Evolutionary conservation across 371 early-diverging fungal species (phyloP), one percentile per base, ranked within the genome.

Genomic region (Rhizopus sp.): DNA sequence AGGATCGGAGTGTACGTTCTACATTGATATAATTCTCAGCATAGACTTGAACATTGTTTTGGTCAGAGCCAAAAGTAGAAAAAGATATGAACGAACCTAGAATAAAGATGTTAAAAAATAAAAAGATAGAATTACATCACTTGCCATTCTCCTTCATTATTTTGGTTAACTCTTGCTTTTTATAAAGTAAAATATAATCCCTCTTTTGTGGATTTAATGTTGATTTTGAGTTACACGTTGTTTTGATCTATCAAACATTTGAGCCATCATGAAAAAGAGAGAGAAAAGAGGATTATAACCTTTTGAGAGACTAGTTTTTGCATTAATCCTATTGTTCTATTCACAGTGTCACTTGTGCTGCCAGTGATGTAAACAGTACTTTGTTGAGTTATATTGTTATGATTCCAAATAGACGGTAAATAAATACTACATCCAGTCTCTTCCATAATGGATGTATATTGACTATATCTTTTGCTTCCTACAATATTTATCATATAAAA

Each of bases 21-120:
- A 89, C 82, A 67, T 88, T 86, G 9, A 89, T 84, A 15, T 69
- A 64, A 55, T 88, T 83, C 57, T 87, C 88, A 31, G 90, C 93
- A 64, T 78, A 82, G 30, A 85, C 81, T 38, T 77, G 72, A 40
- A 88, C 73, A 48, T 70, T 76, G 8, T 59, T 57, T 2, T 74
- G 68, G 45, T 80, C 80, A 46, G 59, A 46, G 30, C 60, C 55
- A 57, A 60, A 65, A 13, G 52, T 12, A 52, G 64, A 50, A 39
- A 64, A 59, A 7, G 44, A 15, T 49, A 65, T 61, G 45, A 48
- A 54, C 2, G 59, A 64, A 23, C 61, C 57, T 54, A 32, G 12
- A 23, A 13, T 37, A n/a, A 32, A 37, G 13, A 10, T 7, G 47
- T 54, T 31, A 15, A 52, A 17, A 39, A 34, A 6, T 41, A 41